A percentile compares a stretch with the other conserved stretches of the same genome.
Evolutionary conservation across 1,139 yeast species (phyloP).

Genomic region (Hemisphaericaspora lyxosophila): DNA sequence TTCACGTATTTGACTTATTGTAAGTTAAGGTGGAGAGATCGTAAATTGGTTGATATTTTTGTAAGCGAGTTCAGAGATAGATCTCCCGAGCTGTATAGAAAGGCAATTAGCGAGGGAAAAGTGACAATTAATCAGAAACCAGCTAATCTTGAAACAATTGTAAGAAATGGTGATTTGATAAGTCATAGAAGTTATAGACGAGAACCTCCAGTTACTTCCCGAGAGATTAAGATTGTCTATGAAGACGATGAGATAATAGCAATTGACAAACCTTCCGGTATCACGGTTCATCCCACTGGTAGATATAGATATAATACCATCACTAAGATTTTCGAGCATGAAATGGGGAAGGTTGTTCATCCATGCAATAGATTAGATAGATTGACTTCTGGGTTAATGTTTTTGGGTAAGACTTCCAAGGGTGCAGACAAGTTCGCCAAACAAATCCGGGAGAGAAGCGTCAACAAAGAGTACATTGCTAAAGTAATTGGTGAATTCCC

Average conservation of each 20-base stretch:
- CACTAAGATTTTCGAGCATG: conserved; percentile 76
- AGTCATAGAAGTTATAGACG: conserved; percentile 84
- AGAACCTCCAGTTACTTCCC: conserved; percentile 83
- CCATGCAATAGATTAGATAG: conserved; percentile 93
- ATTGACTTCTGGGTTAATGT: conserved; percentile 92
- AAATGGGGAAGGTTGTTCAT: conserved; percentile 62
- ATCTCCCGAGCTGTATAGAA: conserved; percentile 63
- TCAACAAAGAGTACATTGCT: conserved; percentile 81
- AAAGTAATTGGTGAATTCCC: conserved; percentile 88
- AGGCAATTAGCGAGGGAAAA: conserved; percentile 68
- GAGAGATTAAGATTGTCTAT: conserved; percentile 67
- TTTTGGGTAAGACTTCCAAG: conserved; percentile 77
- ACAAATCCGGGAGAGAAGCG: conserved; percentile 74
- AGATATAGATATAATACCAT: conserved; percentile 84
- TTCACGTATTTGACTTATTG: conserved; percentile 90
- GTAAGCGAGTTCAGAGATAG: conserved; percentile 82
- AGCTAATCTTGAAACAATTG: conserved; percentile 63
- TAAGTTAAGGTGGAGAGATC: conserved; percentile 87
- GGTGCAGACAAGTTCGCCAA: conserved; percentile 79
- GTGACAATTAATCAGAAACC: conserved; percentile 69
- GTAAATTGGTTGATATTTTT: conserved; percentile 76
- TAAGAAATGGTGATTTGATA: conserved; percentile 82
- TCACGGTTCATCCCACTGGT: conserved; percentile 97
- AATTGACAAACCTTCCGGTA: conserved; percentile 91
- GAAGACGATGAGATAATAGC: conserved; percentile 81